A percentile compares a stretch with the other conserved stretches of the same genome.
phyloP scores from a whole-genome alignment of 257 asterid genomes.

The Eucommia ulmoides region DNA sequence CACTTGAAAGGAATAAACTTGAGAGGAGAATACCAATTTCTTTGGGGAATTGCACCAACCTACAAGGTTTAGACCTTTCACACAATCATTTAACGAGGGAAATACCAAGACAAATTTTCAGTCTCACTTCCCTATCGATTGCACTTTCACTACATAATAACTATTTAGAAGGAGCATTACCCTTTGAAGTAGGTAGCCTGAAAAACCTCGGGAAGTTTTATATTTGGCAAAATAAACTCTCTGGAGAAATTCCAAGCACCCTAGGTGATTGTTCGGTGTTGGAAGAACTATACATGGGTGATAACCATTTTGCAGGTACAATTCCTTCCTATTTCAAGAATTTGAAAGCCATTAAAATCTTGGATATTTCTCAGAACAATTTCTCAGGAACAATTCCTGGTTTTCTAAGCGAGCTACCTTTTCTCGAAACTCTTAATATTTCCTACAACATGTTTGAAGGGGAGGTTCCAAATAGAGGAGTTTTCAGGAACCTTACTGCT shows the following conservation, averaged over 20 bases:
- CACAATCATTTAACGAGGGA: slow-evolving; percentile 13
- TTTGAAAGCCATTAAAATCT: slow-evolving; percentile 5
- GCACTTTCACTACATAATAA: slow-evolving; percentile 13
- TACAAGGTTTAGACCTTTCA: slow-evolving; percentile 13
- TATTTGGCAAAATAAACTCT: slow-evolving; percentile 19
- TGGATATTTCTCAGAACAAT: slow-evolving; percentile 22
- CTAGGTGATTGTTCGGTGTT: slow-evolving; percentile 13
- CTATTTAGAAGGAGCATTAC: slow-evolving; percentile 12
- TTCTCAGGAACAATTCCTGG: slow-evolving; percentile 21
- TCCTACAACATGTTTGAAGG: slow-evolving; percentile 27
- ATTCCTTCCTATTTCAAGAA: slow-evolving; percentile 11
- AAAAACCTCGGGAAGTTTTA: slow-evolving; percentile 7
- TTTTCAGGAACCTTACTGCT: slow-evolving; percentile 13
- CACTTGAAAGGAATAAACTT: slow-evolving; percentile 7
- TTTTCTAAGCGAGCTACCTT: slow-evolving; percentile 9
- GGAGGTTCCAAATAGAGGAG: slow-evolving; percentile 13
- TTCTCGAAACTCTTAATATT: slow-evolving; percentile 11
- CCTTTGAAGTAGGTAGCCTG: slow-evolving; percentile 9
- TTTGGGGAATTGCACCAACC: slow-evolving; percentile 9
- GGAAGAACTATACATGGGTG: slow-evolving; percentile 15
- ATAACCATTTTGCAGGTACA: slow-evolving; percentile 13
- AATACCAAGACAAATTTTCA: slow-evolving; percentile 3
- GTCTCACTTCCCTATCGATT: slow-evolving; percentile 4
- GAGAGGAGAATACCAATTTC: slow-evolving; percentile 9
- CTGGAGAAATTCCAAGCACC: slow-evolving; percentile 11